Conservation (phyloP, 2,329 filamentous ascomycete species). For the Cephalotrichum gorgonifer region DNA sequence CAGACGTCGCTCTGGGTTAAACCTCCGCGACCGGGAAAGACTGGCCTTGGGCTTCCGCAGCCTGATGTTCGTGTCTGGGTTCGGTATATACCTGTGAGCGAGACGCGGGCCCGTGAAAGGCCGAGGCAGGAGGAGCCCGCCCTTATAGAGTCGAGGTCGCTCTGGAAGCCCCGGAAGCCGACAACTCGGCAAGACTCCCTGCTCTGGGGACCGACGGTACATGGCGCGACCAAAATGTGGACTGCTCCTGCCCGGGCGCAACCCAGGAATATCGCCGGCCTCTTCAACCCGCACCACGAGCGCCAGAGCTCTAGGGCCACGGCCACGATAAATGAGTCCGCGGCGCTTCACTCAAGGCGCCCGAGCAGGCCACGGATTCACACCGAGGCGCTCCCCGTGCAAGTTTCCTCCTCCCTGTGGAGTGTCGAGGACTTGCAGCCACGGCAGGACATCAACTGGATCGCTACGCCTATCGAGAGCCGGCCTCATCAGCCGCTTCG, state of each 20-base stretch:
- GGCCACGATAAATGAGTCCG: constrained; percentile 17
- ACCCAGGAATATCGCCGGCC: constrained; percentile 4
- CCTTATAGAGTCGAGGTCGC: background rate
- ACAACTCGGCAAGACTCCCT: background rate
- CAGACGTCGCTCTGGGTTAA: background rate
- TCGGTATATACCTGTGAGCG: background rate
- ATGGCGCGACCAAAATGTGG: too few species aligned
- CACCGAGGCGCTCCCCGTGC: constrained; percentile 15
- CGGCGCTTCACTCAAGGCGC: constrained; percentile 21
- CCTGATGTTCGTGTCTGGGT: constrained; percentile 8
- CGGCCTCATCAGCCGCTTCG: too few species aligned
- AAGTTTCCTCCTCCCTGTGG: constrained; percentile 25
- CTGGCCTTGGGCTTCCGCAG: background rate
- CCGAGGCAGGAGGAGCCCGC: background rate
- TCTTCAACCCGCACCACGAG: constrained; percentile 11
- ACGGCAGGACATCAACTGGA: constrained; percentile 12
- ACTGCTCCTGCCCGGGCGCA: background rate
- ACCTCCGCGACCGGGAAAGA: background rate
- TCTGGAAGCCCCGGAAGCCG: constrained; percentile 6
- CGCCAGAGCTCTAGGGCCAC: constrained; percentile 20
- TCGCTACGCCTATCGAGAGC: constrained; percentile 2
- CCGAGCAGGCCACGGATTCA: constrained; percentile 20
- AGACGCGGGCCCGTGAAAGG: background rate
- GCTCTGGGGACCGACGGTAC: background rate
- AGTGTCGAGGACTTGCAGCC: constrained; percentile 5